Base-by-base conservation (phyloP, 208 protist species). In the Eutreptiella sp. region DNA sequence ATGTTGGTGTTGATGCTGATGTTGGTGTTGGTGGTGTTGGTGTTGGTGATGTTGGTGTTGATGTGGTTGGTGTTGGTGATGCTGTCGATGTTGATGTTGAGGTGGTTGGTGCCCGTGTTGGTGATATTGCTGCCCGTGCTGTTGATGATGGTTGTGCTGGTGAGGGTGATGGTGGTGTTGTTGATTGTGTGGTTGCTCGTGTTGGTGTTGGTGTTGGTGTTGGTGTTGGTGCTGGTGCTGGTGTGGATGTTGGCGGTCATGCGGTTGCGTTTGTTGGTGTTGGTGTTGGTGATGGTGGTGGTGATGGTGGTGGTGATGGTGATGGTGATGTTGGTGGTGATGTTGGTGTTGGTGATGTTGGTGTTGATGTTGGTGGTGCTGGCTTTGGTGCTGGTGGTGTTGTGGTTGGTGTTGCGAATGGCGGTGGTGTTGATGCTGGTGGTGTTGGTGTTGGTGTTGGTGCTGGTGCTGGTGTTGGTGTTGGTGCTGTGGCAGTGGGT, bases 241-340 rank as follows among this genome's bases (percentile, higher is more conserved):
- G 36, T 57, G 50, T 57, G 9, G 50, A 50, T 38, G 50, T 48
- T 57, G 50, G 36, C 16, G 50, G 36, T 57, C 31, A 50, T 57
- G 50, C 16, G 36, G 50, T 57, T 48, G 50, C 47, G 36, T 14
- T 57, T 48, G 50, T 38, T 57, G 50, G 11, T 48, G 36, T 52
- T 57, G 50, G 36, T 38, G 50, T 57, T 38, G 50, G 36, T 52
- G 50, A 50, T 57, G 50, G 36, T 57, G 50, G 36, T 57, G 50
- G 36, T 57, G 50, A 50, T 57, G 9, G 29, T 57, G 9, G 29
- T 57, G 14, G 50, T 57, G 9, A 31, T 14, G 19, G 45, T 14
- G 14, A 50, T 50, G 14, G 34, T 16, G 34, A 50, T 41, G 24
- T 57, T 52, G 50, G 36, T 57, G 50, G 9, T 38, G 50, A n/a